A percentile compares a stretch with the other conserved stretches of the same genome.
Evolutionary conservation across 805 yeast genomes (phyloP).

Genomic region (Isabelozyma rhagii): DNA sequence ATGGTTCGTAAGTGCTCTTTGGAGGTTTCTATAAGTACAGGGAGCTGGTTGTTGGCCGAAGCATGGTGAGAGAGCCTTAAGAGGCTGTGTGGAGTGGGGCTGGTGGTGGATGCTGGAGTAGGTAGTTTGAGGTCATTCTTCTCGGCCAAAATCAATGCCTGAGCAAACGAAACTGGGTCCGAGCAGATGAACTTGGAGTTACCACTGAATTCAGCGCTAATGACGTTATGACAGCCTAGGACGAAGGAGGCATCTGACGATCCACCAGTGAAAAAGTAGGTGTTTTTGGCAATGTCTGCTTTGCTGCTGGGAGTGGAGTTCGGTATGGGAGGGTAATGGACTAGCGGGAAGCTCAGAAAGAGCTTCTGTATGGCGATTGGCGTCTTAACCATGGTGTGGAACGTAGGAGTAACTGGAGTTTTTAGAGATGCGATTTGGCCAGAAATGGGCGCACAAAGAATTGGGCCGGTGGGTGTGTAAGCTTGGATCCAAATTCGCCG

Average conservation of each 20-base stretch:
- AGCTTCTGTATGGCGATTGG: conserved; percentile 44
- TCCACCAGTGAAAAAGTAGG: conserved; percentile 15
- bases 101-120: not conserved
- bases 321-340: conserved; percentile 35
- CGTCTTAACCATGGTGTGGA: conserved; percentile 14
- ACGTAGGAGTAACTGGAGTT: not conserved
- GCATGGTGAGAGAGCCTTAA: conserved; percentile 48
- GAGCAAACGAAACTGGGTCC: conserved; percentile 56
- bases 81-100: conserved; percentile 15
- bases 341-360: conserved; percentile 52
- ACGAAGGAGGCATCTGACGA: conserved; percentile 33
- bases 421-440: not conserved
- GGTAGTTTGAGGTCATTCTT: conserved; percentile 47
- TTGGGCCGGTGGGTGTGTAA: not conserved
- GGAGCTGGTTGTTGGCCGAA: conserved; percentile 48
- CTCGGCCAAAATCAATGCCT: conserved; percentile 44
- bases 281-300: conserved; percentile 4
- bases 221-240: conserved; percentile 52
- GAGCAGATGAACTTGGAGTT: conserved; percentile 38
- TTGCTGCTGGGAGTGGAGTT: conserved; percentile 9
- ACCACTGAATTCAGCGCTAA: conserved; percentile 6
- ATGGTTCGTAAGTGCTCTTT: conserved; percentile 28
- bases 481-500: no score
- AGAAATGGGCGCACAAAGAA: no score
- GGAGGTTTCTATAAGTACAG: conserved; percentile 52